These are phyloP conservation scores for Hypoxylon sp. DNA, from an alignment of 2,329 filamentous ascomycete species.

Conservation along the genomic window DNA sequence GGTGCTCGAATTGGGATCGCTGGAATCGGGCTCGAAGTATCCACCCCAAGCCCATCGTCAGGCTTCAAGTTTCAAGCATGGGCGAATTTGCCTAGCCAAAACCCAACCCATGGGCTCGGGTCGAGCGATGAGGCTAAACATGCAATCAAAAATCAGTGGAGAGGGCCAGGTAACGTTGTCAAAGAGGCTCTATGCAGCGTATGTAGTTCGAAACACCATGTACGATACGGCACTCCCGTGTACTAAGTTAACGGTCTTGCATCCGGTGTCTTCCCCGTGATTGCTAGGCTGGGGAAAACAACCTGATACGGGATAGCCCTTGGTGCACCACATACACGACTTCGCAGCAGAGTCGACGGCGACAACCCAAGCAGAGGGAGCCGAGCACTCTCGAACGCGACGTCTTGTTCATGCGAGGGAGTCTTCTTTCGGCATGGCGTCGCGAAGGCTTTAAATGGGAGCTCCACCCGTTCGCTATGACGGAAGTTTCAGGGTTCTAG, in stretches of 20 bases:
- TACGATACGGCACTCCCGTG: slow-evolving; percentile 4
- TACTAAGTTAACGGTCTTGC: slow-evolving; percentile 4
- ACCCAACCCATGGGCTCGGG: slow-evolving; percentile 32
- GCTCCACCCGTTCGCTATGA: slow-evolving; percentile 37
- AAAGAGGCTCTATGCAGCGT: background rate
- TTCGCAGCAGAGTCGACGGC: slow-evolving; percentile 13
- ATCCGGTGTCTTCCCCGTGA: slow-evolving; percentile 22
- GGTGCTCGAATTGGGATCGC: slow-evolving; percentile 10
- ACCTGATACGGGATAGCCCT: slow-evolving; percentile 4
- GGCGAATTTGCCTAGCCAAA: background rate
- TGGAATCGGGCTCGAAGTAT: slow-evolving; percentile 16
- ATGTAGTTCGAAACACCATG: background rate
- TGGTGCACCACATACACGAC: slow-evolving; percentile 11
- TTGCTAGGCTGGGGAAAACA: slow-evolving; percentile 19
- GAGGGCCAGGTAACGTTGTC: background rate
- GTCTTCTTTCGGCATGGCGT: slow-evolving; percentile 35
- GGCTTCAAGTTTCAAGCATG: background rate
- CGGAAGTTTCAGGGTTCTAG: slow-evolving; percentile 34
- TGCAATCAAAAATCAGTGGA: slow-evolving; percentile 9
- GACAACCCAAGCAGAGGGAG: slow-evolving; percentile 1
- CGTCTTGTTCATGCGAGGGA: slow-evolving; percentile 29
- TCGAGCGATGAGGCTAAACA: slow-evolving; percentile 9
- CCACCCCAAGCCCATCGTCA: slow-evolving; percentile 15
- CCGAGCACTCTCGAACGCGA: slow-evolving; percentile 19
- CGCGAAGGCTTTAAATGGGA: slow-evolving; percentile 24